A percentile compares a stretch with the other conserved stretches of the same genome.
phyloP scores from a whole-genome alignment of 257 asterid genomes.

The Gynochthodes officinalis region DNA sequence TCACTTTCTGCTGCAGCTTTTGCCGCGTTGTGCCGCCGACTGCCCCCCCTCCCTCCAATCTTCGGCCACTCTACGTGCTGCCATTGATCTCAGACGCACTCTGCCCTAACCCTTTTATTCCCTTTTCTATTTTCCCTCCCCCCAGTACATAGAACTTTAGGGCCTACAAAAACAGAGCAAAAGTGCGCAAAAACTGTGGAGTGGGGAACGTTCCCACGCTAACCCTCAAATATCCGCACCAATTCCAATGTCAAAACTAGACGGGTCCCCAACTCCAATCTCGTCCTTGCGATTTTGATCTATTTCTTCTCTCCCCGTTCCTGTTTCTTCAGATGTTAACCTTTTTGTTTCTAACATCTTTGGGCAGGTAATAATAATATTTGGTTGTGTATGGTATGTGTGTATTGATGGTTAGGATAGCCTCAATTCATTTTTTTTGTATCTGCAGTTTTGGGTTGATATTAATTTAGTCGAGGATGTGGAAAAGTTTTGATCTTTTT shows the following conservation, averaged over 20 bases:
- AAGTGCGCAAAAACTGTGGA: background rate
- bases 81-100: no score
- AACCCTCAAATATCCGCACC: constrained; percentile 1
- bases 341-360: background rate
- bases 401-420: no score
- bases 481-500: background rate
- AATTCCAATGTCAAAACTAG: background rate
- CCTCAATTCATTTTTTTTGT: no score
- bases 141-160: no score
- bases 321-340: background rate
- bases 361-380: constrained; percentile 4
- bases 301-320: background rate
- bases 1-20: no score
- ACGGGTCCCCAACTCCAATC: background rate
- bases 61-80: no score
- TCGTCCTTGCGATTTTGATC: background rate
- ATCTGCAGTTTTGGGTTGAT: background rate
- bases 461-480: background rate
- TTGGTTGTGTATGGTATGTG: no score
- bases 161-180: background rate
- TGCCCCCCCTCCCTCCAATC: no score
- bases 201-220: constrained; percentile 7
- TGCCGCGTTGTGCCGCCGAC: no score
- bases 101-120: no score
- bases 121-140: no score